Conservation (phyloP, 768 basidiomycete genomes). For the Phlebiopsis gigantea region DNA sequence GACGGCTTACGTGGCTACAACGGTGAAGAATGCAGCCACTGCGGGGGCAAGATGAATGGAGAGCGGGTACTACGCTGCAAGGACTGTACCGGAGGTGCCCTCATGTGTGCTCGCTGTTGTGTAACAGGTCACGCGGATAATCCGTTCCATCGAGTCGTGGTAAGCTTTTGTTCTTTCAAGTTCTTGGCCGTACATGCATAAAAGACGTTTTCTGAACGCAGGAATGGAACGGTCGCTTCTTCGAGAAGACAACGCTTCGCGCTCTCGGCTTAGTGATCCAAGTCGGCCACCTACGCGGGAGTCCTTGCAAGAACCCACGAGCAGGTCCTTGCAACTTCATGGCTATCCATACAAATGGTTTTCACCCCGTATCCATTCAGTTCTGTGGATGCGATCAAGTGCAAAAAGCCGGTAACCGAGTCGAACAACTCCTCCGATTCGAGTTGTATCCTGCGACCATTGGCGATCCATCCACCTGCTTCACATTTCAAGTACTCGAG, state of each 20-base stretch:
- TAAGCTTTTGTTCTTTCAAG: slow-evolving; percentile 4
- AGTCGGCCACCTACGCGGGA: slow-evolving; percentile 21
- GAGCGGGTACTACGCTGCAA: neutral
- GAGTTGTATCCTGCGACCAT: slow-evolving; percentile 7
- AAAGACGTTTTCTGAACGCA: neutral
- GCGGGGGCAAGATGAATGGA: too few species aligned
- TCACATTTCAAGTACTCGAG: slow-evolving; percentile 4
- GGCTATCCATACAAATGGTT: slow-evolving; percentile 22
- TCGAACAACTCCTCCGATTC: slow-evolving; percentile 16
- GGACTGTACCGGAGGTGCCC: neutral
- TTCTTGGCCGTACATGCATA: neutral
- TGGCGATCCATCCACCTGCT: slow-evolving; percentile 3
- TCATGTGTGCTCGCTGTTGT: slow-evolving; percentile 10
- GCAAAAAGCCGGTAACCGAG: neutral
- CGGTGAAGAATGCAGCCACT: neutral
- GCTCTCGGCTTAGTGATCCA: slow-evolving; percentile 20
- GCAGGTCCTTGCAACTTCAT: slow-evolving; percentile 9
- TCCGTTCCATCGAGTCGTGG: slow-evolving; percentile 19
- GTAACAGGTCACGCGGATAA: neutral
- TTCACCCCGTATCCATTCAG: slow-evolving; percentile 19
- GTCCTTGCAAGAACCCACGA: slow-evolving; percentile 7
- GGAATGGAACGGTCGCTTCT: slow-evolving; percentile 17
- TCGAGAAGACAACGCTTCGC: slow-evolving; percentile 7
- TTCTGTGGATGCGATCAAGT: slow-evolving; percentile 22
- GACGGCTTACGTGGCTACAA: neutral